Base-by-base conservation (phyloP, 202 grass and related monocot species). In the Setaria viridis region DNA sequence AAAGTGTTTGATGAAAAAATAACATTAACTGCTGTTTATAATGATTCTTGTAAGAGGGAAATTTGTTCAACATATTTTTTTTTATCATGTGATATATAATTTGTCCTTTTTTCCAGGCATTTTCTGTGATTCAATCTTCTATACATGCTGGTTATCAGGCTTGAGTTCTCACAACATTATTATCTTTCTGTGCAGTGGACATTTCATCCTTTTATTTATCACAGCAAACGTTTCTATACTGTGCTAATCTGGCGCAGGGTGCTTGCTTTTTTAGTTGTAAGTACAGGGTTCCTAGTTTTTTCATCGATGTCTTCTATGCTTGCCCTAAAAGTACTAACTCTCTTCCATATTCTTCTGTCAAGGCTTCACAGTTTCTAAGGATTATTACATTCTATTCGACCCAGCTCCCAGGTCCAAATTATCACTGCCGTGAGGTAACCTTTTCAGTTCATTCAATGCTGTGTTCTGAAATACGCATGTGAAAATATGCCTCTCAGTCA, bases 341-440 rank as follows among this genome's bases (percentile, higher is more conserved):
- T n/a, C 13, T 20, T 57, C 3, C 33, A 58, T 82, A 68, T 85
- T 50, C 9, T 80, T 77, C 85, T 84, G 2, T 85, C 48, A 54
- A 99, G 97, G 92, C 87, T 79, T 96, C 92, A 58, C 97, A 99
- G n/a, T 50, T 91, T 74, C 91, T 99, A 80, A 88, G 97, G 91
- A 99, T 99, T 54, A 72, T 99, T 86, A 96, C 97, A 87, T 99
- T 99, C 80, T 99, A 96, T 88, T 94, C 93, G 25, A 99, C 97
- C 25, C 97, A 96, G 82, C 97, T 99, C 85, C 97, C 97, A 9
- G 93, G 93, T 54, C 97, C 97, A 85, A 99, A 96, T 70, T 96
- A 96, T 76, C 97, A 99, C 48, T 99, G 97, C 76, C 93, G 97
- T 9, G 97, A 96, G 96, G 96, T 98, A 95, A 56, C n/a, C 37